Percentiles rank a stretch among this genome's conserved stretches.
These are phyloP conservation scores for Claviceps capensis DNA, from an alignment of 2,329 filamentous ascomycete genomes.

Conservation along the genomic window DNA sequence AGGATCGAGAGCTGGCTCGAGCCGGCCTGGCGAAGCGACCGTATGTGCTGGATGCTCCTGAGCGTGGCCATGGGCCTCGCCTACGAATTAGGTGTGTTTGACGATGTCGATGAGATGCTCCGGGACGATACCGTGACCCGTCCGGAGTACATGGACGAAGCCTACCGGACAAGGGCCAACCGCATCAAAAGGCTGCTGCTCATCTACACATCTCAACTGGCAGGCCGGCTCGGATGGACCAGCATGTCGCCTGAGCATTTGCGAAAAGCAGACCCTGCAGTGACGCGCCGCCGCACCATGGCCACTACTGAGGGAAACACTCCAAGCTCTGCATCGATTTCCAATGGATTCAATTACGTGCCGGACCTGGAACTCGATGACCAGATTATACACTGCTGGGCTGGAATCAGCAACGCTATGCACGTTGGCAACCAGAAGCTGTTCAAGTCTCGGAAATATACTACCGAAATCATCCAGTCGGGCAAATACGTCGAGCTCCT, in stretches of 20 bases:
- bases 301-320: slow-evolving; percentile 40
- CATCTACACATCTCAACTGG: slow-evolving; percentile 88
- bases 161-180: slow-evolving; percentile 61
- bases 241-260: slow-evolving; percentile 74
- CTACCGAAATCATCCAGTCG: slow-evolving; percentile 75
- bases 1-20: slow-evolving; percentile 93
- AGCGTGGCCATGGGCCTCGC: slow-evolving; percentile 81
- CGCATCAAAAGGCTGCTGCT: slow-evolving; percentile 77
- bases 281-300: slow-evolving; percentile 34
- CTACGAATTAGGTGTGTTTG: slow-evolving; percentile 91
- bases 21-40: slow-evolving; percentile 84
- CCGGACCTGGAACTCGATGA: slow-evolving; percentile 54
- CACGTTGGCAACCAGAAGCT: slow-evolving; percentile 78
- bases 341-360: slow-evolving; percentile 50
- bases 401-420: slow-evolving; percentile 85
- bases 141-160: slow-evolving; percentile 59
- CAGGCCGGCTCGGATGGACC: slow-evolving; percentile 79
- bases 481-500: slow-evolving; percentile 73
- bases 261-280: slow-evolving; percentile 42
- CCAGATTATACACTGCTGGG: slow-evolving; percentile 76
- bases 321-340: slow-evolving; percentile 40
- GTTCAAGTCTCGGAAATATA: slow-evolving; percentile 77
- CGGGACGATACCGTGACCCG: slow-evolving; percentile 44
- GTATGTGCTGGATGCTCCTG: slow-evolving; percentile 96
- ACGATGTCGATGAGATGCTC: slow-evolving; percentile 64